Conservation (phyloP, 805 yeast species). For the Metschnikowia reukaufii region DNA sequence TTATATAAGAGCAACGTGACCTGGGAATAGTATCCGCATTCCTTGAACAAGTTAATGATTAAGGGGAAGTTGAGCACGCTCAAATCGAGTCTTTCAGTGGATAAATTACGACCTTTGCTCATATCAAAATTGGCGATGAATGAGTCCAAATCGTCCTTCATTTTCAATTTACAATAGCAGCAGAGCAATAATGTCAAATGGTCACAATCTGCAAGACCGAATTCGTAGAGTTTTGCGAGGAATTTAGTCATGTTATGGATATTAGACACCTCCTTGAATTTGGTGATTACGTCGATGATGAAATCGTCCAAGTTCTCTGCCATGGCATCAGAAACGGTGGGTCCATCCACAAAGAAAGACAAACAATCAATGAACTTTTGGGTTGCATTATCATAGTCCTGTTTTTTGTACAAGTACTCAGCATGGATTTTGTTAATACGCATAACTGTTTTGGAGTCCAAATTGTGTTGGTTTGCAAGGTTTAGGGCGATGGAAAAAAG, state of each 20-base stretch:
- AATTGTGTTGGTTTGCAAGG: slow-evolving; percentile 48
- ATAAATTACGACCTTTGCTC: slow-evolving; percentile 14
- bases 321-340: not conserved
- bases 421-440: slow-evolving; percentile 53
- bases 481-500: slow-evolving; percentile 70
- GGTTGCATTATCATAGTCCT: slow-evolving; percentile 67
- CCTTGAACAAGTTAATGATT: slow-evolving; percentile 68
- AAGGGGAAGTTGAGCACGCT: slow-evolving; percentile 52
- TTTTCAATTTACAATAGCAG: slow-evolving; percentile 75
- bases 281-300: slow-evolving; percentile 73
- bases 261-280: slow-evolving; percentile 75
- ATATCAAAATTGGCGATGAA: slow-evolving; percentile 51
- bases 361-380: slow-evolving; percentile 62
- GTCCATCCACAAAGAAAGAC: slow-evolving; percentile 19
- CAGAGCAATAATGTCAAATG: slow-evolving; percentile 80
- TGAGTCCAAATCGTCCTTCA: slow-evolving; percentile 51
- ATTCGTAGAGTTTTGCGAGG: slow-evolving; percentile 57
- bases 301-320: slow-evolving; percentile 24
- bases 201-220: slow-evolving; percentile 63
- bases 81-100: slow-evolving; percentile 11
- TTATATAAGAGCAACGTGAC: slow-evolving; percentile 71
- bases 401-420: slow-evolving; percentile 66
- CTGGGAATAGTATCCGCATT: slow-evolving; percentile 62
- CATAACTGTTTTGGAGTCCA: slow-evolving; percentile 30
- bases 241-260: slow-evolving; percentile 63